Conservation (phyloP, 2,329 filamentous ascomycete species). For the Fonsecaea erecta region DNA sequence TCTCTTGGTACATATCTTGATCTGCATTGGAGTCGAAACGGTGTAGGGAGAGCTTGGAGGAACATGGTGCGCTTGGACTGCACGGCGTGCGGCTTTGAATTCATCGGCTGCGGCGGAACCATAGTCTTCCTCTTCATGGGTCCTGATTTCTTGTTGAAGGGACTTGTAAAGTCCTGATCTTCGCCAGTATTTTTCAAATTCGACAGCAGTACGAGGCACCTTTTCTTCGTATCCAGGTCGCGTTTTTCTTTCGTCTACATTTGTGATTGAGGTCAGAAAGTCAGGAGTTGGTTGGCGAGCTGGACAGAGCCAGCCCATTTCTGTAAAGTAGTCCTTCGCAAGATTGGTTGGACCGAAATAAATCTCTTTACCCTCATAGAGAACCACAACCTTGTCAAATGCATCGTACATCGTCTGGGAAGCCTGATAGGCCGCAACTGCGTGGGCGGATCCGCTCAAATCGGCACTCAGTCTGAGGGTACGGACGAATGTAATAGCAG, state of each 20-base stretch:
- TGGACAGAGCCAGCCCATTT: conserved; percentile 65
- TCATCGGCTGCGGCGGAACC: conserved; percentile 7
- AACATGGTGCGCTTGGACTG: conserved; percentile 59
- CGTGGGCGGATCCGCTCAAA: conserved; percentile 54
- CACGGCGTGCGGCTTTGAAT: conserved; percentile 41
- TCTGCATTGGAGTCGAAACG: conserved; percentile 57
- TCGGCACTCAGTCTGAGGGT: conserved; percentile 57
- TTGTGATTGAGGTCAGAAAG: conserved; percentile 68
- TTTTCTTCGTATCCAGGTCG: conserved; percentile 48
- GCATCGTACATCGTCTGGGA: conserved; percentile 58
- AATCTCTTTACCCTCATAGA: conserved; percentile 68
- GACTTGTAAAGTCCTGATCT: not conserved
- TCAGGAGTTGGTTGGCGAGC: conserved; percentile 68
- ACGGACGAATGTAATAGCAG: conserved; percentile 62
- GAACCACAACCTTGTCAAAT: conserved; percentile 71
- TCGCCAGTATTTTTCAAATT: conserved; percentile 47
- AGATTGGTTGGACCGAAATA: conserved; percentile 66
- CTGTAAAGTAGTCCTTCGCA: conserved; percentile 68
- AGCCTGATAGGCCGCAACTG: conserved; percentile 63
- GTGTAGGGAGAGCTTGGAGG: conserved; percentile 65
- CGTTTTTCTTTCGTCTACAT: conserved; percentile 55
- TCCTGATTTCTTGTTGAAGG: conserved; percentile 52
- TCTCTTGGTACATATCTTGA: conserved; percentile 59
- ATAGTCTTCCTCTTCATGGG: conserved; percentile 54
- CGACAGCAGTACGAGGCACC: conserved; percentile 51